These are phyloP conservation scores for Salvia splendens DNA, from an alignment of 257 asterid species.

Conservation along the genomic window DNA sequence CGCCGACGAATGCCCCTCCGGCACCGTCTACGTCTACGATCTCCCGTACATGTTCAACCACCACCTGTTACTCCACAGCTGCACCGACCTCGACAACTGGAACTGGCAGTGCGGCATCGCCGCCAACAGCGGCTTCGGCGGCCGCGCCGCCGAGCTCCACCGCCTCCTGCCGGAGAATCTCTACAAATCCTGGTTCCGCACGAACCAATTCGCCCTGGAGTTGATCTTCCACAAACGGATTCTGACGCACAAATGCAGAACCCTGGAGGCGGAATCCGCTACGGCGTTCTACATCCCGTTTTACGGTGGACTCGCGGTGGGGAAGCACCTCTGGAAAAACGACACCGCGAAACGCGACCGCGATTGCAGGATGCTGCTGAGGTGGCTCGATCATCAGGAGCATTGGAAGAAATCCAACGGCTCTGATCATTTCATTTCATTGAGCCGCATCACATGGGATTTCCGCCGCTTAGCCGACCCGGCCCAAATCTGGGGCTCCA, in stretches of 20 bases:
- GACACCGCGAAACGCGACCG: conserved; percentile 53
- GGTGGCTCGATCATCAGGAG: conserved; percentile 44
- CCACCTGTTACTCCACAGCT: conserved; percentile 40
- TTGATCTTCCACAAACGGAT: conserved; percentile 54
- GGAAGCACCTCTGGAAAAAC: conserved; percentile 55
- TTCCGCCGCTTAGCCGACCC: conserved; percentile 57
- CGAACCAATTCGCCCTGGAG: conserved; percentile 56
- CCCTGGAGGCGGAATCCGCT: conserved; percentile 48
- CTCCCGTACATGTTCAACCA: conserved; percentile 50
- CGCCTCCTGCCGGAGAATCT: conserved; percentile 43
- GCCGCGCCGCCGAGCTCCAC: conserved; percentile 52
- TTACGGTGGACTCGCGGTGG: conserved; percentile 68
- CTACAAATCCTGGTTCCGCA: conserved; percentile 54
- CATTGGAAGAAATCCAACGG: conserved; percentile 47
- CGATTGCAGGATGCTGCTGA: conserved; percentile 42
- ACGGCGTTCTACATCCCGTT: conserved; percentile 66
- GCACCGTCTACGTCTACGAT: conserved; percentile 52
- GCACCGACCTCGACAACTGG: conserved; percentile 51
- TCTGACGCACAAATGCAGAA: conserved; percentile 48
- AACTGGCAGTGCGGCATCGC: conserved; percentile 49
- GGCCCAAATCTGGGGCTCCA: conserved; percentile 55
- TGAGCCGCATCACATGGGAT: conserved; percentile 72
- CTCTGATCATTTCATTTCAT: conserved; percentile 57
- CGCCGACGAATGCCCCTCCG: conserved; percentile 44
- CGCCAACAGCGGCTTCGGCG: conserved; percentile 55